Percentiles rank a stretch among this genome's conserved stretches.
These are phyloP conservation scores for Teunomyces barrocoloradensis DNA, from an alignment of 805 yeast genomes.

Conservation along the genomic window DNA sequence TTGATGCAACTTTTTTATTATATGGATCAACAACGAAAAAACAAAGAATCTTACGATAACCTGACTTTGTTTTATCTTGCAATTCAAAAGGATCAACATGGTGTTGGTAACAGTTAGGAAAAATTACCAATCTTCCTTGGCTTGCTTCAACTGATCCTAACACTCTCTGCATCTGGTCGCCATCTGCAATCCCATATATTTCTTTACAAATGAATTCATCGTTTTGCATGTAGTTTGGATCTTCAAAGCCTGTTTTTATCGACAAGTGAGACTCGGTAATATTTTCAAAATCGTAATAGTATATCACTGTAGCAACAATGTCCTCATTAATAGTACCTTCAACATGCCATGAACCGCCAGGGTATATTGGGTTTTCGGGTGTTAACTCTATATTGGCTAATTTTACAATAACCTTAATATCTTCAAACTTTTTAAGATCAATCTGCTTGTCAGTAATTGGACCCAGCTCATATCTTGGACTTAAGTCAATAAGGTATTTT, in stretches of 20 bases:
- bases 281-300: conserved; percentile 41
- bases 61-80: conserved; percentile 31
- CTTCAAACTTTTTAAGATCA: conserved; percentile 14
- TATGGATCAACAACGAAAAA: conserved; percentile 40
- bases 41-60: conserved; percentile 39
- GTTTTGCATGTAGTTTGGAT: conserved; percentile 34
- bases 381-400: conserved; percentile 40
- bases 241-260: conserved; percentile 28
- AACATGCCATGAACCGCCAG: conserved; percentile 44
- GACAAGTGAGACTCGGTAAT: conserved; percentile 31
- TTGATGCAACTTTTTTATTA: conserved; percentile 23
- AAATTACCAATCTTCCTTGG: conserved; percentile 30
- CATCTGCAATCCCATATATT: conserved; percentile 31
- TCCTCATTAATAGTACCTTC: conserved; percentile 43
- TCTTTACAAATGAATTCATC: conserved; percentile 23
- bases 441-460: conserved; percentile 9
- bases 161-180: conserved; percentile 18
- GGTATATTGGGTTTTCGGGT: conserved; percentile 37
- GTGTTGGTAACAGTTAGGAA: conserved; percentile 40
- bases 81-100: conserved; percentile 39
- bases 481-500: background rate
- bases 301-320: conserved; percentile 40
- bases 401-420: conserved; percentile 37
- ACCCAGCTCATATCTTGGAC: conserved; percentile 5
- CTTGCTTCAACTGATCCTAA: conserved; percentile 25